These are phyloP conservation scores for Mentha longifolia DNA, from an alignment of 257 asterid species.

Conservation along the genomic window DNA sequence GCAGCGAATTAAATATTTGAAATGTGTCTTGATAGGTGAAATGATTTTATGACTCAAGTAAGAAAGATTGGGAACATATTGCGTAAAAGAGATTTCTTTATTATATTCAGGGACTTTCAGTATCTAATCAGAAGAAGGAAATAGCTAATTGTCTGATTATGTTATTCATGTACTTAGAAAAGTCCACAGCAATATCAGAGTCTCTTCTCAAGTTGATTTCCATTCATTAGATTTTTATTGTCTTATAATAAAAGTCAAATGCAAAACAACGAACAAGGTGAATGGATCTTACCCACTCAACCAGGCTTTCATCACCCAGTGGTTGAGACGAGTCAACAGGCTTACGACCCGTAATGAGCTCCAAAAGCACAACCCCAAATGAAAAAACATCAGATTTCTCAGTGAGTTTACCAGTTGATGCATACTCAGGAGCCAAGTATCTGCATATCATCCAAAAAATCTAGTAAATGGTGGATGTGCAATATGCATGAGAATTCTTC, in stretches of 20 bases:
- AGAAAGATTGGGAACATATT: not conserved
- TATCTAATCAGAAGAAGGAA: no score
- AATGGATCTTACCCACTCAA: conserved; percentile 72
- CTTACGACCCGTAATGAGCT: conserved; percentile 86
- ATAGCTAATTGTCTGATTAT: no score
- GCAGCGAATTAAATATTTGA: conserved; percentile 1
- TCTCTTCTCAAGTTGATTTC: not conserved
- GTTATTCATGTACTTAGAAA: no score
- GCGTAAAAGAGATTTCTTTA: not conserved
- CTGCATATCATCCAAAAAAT: conserved; percentile 49
- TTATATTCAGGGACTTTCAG: no score
- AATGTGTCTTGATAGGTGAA: conserved; percentile 16
- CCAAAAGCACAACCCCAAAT: conserved; percentile 87
- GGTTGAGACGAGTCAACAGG: conserved; percentile 90
- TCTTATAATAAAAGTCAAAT: not conserved
- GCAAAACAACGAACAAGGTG: conserved; percentile 22
- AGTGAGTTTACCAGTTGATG: conserved; percentile 84
- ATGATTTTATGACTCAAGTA: not conserved
- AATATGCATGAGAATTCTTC: not conserved
- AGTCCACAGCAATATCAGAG: not conserved
- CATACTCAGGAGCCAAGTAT: conserved; percentile 92
- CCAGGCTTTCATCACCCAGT: conserved; percentile 85
- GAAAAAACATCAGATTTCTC: conserved; percentile 88
- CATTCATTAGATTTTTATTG: not conserved
- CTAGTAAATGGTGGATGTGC: conserved; percentile 26